Evolutionary conservation across 1,139 yeast species (phyloP), one percentile per base, ranked within the genome.

Genomic region (Yamadazyma epiphylla): DNA sequence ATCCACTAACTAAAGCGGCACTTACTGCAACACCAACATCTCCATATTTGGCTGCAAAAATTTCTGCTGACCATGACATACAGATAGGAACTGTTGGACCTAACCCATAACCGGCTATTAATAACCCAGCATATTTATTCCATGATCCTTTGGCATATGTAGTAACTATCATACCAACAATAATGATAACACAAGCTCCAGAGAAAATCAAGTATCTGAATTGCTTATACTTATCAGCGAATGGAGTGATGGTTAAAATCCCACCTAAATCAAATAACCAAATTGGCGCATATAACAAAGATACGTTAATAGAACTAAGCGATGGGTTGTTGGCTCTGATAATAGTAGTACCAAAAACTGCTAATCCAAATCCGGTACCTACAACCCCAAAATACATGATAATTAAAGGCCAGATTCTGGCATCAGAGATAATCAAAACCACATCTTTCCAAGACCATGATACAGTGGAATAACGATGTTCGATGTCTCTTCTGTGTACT

Each of bases 341-440:
- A 42, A 86, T 79, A n/a, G 94, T 79, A 4, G 95, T 80, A 2
- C 91, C 95, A 58, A 82, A 86, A 13, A 82, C 91, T 13, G 89
- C 88, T 34, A 86, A 64, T 12, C 95, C 95, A 50, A 73, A 80
- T 1, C 95, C 95, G 12, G 87, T 78, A 27, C 95, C 95, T 13
- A 86, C 95, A 11, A 83, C 95, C 6, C 95, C 95, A 56, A 86
- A 87, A 57, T 86, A 86, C 95, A 86, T 86, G 60, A 86, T 66
- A 29, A 84, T 65, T 37, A 86, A 58, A 2, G 95, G 94, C 91
- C 91, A 85, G 26, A 82, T 66, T 42, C 94, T 68, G 26, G 70
- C 48, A 51, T 86, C 95, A 16, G 67, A 49, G 17, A 84, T 48
- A 28, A 86, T 72, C n/a, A 52, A 54, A 26, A 59, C 51, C 16